Evolutionary conservation across 305 asterid genomes (phyloP).

Genomic region (Fraxinus ornus): DNA sequence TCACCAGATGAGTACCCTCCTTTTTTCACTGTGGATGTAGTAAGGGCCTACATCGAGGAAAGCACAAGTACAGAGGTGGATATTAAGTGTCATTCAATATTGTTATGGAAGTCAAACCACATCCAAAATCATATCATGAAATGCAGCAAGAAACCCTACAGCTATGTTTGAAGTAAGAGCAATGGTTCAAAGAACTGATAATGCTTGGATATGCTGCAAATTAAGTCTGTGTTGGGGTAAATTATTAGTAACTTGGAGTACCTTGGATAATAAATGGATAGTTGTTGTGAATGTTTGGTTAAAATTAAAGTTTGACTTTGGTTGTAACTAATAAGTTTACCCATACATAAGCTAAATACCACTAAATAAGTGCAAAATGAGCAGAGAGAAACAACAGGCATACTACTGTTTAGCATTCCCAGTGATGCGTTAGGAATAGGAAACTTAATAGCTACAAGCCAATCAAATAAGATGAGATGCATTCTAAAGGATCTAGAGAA

Average conservation of each 20-base stretch:
- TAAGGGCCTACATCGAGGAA: slow-evolving; percentile 60
- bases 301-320: background rate
- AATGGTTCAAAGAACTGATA: background rate
- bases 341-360: background rate
- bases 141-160: background rate
- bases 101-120: background rate
- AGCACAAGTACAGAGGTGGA: background rate
- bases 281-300: background rate
- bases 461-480: background rate
- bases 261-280: background rate
- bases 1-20: slow-evolving; percentile 95
- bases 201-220: background rate
- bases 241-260: too few relatives aligned
- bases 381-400: background rate
- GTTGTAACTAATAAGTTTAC: background rate
- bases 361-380: background rate
- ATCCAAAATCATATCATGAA: background rate
- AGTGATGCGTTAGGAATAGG: background rate
- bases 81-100: background rate
- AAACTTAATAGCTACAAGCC: background rate
- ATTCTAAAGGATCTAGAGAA: background rate
- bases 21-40: slow-evolving; percentile 75
- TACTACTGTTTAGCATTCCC: background rate
- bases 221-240: background rate
- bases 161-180: background rate